These are phyloP conservation scores for Globisporangium radiosum DNA, from an alignment of 352 stramenopile genomes.

Conservation along the genomic window DNA sequence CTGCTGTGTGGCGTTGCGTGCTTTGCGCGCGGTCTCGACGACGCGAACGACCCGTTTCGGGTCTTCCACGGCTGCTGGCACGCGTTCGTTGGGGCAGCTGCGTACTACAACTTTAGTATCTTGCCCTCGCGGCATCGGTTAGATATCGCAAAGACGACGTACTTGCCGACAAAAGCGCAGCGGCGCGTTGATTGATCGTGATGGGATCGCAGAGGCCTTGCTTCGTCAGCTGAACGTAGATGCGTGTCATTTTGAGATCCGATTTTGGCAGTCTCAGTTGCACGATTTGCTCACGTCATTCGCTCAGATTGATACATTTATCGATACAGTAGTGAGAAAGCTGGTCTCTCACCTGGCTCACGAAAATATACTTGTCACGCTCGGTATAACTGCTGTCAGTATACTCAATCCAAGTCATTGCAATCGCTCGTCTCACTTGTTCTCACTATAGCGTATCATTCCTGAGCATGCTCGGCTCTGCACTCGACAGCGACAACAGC, in stretches of 20 bases:
- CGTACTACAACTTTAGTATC: constrained; percentile 70
- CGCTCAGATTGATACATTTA: not conserved
- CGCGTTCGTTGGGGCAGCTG: constrained; percentile 58
- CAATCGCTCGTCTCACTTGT: not conserved
- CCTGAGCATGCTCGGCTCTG: not conserved
- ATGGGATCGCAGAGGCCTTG: not conserved
- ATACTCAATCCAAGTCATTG: not conserved
- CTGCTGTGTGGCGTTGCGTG: constrained; percentile 41
- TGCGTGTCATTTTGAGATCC: not conserved
- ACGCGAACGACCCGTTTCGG: constrained; percentile 67
- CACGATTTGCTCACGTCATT: not conserved
- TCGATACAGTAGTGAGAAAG: not conserved
- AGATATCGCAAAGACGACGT: constrained; percentile 7
- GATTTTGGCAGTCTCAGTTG: no score
- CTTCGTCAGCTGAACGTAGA: no score
- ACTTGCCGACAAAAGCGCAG: constrained; percentile 36
- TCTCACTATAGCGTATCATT: not conserved
- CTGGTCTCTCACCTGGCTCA: not conserved
- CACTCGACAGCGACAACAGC: not conserved
- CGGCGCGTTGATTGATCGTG: not conserved
- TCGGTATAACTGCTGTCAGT: not conserved
- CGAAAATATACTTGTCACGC: no score
- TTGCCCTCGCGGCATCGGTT: constrained; percentile 21
- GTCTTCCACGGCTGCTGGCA: constrained; percentile 84
- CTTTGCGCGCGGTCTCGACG: constrained; percentile 59